Evolutionary conservation across 495 filamentous ascomycete species (phyloP), one percentile per base, ranked within the genome.

Genomic region (Arthonia radiata): DNA sequence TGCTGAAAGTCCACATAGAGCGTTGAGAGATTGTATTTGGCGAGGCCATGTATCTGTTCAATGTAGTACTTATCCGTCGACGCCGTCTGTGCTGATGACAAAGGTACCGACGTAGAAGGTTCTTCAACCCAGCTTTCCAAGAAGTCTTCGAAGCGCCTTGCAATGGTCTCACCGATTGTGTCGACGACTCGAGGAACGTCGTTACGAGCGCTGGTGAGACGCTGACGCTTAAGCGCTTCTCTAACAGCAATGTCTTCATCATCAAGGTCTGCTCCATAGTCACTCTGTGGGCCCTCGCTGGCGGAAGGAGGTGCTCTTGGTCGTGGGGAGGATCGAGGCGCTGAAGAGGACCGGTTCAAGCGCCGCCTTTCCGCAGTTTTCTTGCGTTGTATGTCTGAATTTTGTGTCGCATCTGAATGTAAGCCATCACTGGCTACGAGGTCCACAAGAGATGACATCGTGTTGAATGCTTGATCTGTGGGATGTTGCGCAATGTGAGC

Each of bases 1-100:
- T 99, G 86, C 26, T 65, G 77, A 54, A 70, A 99, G 50, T 99
- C 89, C 40, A 99, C 76, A 44, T 94, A 99, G 22, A 94, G 68
- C 4, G 86, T 99, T 1, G 82, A 93, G n/a, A 91, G 59, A 33
- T 71, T 65, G 46, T 77, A 81, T 30, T 67, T 69, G 13, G 62
- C 57, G 61, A 99, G 68, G 30, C 77, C 79, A 39, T 90, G 74
- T 31, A 99, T 86, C 44, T 92, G 89, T 11, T 79, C 79, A 37
- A 99, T 63, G 48, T 99, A 99, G 56, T 93, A 93, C 44, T 79
- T 86, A 46, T 90, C 74, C 13, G 73, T 86, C 11, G 19, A 7
- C 19, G 19, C 19, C 13, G 68, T 70, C 13, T 65, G 47, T 16
- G 67, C 67, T 39, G 70, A 76, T 13, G 80, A 82, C 0, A 67